These are phyloP conservation scores for Mortierella sp. DNA, from an alignment of 371 early-diverging fungal species.

Conservation along the genomic window DNA sequence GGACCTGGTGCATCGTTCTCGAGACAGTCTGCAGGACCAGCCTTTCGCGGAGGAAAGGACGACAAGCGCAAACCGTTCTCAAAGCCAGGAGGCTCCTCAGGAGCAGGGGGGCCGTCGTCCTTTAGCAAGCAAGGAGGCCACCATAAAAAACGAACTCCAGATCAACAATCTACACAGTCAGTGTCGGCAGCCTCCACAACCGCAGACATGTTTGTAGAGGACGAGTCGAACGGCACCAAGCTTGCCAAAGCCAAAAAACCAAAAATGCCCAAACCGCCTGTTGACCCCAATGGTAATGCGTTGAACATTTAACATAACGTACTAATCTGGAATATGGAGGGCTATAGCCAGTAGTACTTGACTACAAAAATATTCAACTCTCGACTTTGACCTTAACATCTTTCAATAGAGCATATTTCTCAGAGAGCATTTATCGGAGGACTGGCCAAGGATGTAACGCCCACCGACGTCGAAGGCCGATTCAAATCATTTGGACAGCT, in stretches of 20 bases:
- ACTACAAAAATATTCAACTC: too few species aligned
- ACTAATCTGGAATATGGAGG: too few species aligned
- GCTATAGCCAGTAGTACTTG: too few species aligned
- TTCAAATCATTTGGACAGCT: slow-evolving; percentile 77
- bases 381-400: neutral
- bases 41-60: slow-evolving; percentile 7
- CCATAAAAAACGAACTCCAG: neutral
- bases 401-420: slow-evolving; percentile 42
- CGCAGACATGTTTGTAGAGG: slow-evolving; percentile 24
- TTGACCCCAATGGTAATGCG: slow-evolving; percentile 49
- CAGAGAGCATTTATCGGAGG: slow-evolving; percentile 86
- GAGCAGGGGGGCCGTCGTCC: neutral
- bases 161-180: too few species aligned
- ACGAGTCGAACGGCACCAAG: slow-evolving; percentile 5
- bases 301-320: too few species aligned
- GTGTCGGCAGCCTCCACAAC: slow-evolving; percentile 19
- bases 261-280: slow-evolving; percentile 36
- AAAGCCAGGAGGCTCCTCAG: slow-evolving; percentile 13
- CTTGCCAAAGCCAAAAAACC: slow-evolving; percentile 45
- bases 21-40: too few species aligned
- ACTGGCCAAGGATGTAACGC: slow-evolving; percentile 67
- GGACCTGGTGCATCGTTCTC: too few species aligned
- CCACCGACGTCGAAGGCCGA: slow-evolving; percentile 68
- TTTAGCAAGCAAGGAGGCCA: neutral
- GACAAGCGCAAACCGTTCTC: slow-evolving; percentile 18